These are phyloP conservation scores for Rhodotorula toruloides DNA, from an alignment of 768 basidiomycete genomes.

Conservation along the genomic window DNA sequence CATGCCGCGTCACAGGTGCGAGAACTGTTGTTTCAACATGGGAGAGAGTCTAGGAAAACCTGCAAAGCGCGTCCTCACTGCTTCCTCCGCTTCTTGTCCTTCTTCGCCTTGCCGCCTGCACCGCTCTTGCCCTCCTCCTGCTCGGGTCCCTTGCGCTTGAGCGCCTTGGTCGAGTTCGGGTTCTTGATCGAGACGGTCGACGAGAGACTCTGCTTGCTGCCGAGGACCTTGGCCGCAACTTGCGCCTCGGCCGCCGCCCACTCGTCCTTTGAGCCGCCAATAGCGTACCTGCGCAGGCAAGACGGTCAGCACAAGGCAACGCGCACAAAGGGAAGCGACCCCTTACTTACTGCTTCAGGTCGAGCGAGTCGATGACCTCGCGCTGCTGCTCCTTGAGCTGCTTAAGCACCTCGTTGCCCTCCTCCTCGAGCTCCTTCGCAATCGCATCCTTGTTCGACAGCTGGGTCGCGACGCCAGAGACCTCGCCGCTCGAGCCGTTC, in stretches of 20 bases:
- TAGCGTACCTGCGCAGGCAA: constrained; percentile 19
- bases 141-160: constrained; percentile 31
- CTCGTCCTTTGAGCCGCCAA: constrained; percentile 35
- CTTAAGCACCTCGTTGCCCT: constrained; percentile 62
- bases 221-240: constrained; percentile 26
- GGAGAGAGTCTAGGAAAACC: too few species aligned
- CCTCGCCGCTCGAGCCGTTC: neutral
- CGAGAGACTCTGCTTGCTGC: constrained; percentile 3
- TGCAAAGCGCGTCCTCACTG: neutral
- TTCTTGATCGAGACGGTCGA: constrained; percentile 40
- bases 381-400: constrained; percentile 57
- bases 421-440: constrained; percentile 68
- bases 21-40: neutral
- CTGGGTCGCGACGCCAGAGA: constrained; percentile 13
- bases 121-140: constrained; percentile 10
- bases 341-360: constrained; percentile 71
- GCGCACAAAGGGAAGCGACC: neutral
- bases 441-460: constrained; percentile 46
- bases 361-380: constrained; percentile 79
- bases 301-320: neutral
- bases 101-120: constrained; percentile 29
- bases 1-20: too few species aligned
- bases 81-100: constrained; percentile 36
- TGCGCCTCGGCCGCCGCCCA: constrained; percentile 38
- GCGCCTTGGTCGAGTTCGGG: constrained; percentile 31